phyloP scores from a whole-genome alignment of 108 stramenopile genomes.

The Nannochloropsis salina region DNA sequence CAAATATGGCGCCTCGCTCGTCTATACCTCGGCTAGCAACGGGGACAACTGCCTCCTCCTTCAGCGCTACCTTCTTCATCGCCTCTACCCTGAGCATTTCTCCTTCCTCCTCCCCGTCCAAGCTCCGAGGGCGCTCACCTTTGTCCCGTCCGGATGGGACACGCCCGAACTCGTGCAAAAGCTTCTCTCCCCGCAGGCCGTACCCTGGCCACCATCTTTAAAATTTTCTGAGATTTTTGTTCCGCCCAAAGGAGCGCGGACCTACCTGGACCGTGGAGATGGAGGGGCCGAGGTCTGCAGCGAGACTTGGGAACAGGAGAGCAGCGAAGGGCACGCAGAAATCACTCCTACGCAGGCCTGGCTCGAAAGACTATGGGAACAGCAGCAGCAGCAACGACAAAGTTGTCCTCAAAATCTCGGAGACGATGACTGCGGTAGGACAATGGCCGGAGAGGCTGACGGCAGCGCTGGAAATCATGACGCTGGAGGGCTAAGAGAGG shows the following conservation, averaged over 20 bases:
- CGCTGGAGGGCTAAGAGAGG: not conserved
- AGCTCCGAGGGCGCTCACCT: not conserved
- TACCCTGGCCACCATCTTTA: not conserved
- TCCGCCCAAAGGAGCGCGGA: not conserved
- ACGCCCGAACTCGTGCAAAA: not conserved
- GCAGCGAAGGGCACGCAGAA: not conserved
- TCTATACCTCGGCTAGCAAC: not conserved
- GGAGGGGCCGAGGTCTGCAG: no score
- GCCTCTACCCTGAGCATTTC: not conserved
- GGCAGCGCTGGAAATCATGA: not conserved
- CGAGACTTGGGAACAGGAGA: not conserved
- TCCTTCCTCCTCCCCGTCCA: not conserved
- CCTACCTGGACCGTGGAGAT: not conserved
- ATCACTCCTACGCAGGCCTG: not conserved
- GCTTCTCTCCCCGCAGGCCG: not conserved
- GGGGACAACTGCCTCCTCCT: conserved; percentile 4
- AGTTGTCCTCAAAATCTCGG: not conserved
- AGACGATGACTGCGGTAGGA: no score
- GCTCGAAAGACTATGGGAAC: not conserved
- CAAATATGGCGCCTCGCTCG: not conserved
- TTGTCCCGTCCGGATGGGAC: not conserved
- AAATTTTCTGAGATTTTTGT: not conserved
- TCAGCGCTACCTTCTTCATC: not conserved
- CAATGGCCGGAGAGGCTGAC: not conserved
- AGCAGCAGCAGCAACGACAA: not conserved